These are phyloP conservation scores for cucumber (Cucumis sativus) DNA, from an alignment of 306 rosid genomes.

Conservation along the genomic window DNA sequence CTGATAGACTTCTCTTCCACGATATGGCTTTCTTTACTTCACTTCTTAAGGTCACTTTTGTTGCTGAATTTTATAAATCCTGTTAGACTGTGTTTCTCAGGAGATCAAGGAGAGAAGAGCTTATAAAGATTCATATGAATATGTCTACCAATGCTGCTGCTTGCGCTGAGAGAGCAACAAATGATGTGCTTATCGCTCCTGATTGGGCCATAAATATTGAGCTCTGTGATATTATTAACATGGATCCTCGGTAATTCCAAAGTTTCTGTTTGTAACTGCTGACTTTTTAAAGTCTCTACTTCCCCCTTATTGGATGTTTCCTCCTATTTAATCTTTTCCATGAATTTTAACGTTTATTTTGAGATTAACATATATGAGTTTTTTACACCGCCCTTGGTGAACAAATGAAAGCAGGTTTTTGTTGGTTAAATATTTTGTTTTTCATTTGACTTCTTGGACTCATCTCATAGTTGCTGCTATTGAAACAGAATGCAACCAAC, in stretches of 20 bases:
- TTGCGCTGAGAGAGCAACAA: slow-evolving; percentile 92
- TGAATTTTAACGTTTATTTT: not conserved
- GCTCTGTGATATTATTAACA: slow-evolving; percentile 75
- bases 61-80: not conserved
- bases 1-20: slow-evolving; percentile 4
- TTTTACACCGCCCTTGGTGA: not conserved
- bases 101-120: not conserved
- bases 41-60: not conserved
- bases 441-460: not conserved
- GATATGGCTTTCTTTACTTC: not conserved
- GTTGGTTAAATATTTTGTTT: not conserved
- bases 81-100: slow-evolving; percentile 1
- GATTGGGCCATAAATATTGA: slow-evolving; percentile 96
- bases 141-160: slow-evolving; percentile 79
- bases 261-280: not conserved
- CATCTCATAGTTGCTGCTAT: not conserved
- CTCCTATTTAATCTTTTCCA: not conserved
- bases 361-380: not conserved
- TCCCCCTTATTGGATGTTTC: not conserved
- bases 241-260: slow-evolving; percentile 51
- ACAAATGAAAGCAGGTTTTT: not conserved
- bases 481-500: not conserved
- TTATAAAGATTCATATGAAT: not conserved
- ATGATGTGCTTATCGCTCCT: slow-evolving; percentile 79
- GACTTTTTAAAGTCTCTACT: not conserved